phyloP scores from a whole-genome alignment of 2,329 filamentous ascomycete species.

The Hypomyces rosellus region DNA sequence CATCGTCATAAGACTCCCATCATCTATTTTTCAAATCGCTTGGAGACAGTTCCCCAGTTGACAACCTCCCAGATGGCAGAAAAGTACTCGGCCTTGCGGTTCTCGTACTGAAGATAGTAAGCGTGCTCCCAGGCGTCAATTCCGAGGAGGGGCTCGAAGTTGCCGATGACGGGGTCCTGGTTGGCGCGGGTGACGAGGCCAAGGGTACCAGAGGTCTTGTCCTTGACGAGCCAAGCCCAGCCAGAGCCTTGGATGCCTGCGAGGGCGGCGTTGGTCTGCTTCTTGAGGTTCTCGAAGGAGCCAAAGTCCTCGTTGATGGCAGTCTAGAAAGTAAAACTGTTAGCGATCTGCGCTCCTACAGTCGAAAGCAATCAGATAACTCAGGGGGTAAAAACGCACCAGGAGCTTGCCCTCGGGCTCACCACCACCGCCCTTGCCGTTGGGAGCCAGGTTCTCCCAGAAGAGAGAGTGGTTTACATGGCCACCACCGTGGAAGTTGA shows the following conservation, averaged over 20 bases:
- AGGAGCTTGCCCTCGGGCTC: conserved; percentile 57
- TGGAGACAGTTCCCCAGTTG: conserved; percentile 88
- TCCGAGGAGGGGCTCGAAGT: conserved; percentile 74
- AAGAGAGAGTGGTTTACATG: conserved; percentile 85
- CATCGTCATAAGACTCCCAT: background rate
- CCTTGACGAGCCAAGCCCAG: conserved; percentile 84
- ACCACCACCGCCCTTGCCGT: conserved; percentile 55
- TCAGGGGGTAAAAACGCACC: conserved; percentile 30
- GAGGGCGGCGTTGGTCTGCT: conserved; percentile 62
- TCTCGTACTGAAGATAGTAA: conserved; percentile 94
- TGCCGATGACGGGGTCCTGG: conserved; percentile 83
- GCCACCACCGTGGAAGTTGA: conserved; percentile 79
- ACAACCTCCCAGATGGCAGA: conserved; percentile 88
- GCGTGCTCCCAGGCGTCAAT: conserved; percentile 97
- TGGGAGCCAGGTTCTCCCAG: conserved; percentile 74
- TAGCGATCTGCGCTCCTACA: background rate
- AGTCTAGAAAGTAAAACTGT: conserved; percentile 23
- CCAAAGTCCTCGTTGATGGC: conserved; percentile 64
- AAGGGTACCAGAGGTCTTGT: conserved; percentile 55
- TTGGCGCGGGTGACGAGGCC: conserved; percentile 68
- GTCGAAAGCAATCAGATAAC: conserved; percentile 35
- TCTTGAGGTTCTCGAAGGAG: conserved; percentile 55
- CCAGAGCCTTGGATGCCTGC: conserved; percentile 78
- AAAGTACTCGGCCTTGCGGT: conserved; percentile 96
- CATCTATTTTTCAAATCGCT: conserved; percentile 56